These are phyloP conservation scores for Cystofilobasidium macerans DNA, from an alignment of 768 basidiomycete genomes.

Conservation along the genomic window DNA sequence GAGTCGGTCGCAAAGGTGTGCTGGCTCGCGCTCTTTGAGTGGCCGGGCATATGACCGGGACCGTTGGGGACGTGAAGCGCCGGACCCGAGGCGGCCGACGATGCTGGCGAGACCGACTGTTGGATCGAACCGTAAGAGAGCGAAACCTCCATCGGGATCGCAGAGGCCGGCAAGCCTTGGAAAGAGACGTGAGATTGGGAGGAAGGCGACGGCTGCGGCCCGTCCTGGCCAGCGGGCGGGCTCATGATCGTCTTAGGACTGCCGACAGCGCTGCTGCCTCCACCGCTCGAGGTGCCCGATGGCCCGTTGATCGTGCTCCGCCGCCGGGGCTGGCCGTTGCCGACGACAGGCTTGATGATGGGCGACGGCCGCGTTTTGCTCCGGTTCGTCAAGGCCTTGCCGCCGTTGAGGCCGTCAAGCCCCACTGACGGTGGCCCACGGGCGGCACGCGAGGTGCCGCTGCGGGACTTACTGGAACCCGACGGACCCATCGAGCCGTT, in stretches of 20 bases:
- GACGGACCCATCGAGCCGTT: conserved; percentile 1
- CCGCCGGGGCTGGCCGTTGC: not conserved
- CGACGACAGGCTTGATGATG: conserved; percentile 15
- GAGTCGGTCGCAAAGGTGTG: conserved; percentile 33
- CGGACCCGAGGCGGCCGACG: conserved; percentile 36
- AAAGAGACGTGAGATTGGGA: not conserved
- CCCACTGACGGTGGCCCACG: not conserved
- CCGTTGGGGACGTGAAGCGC: conserved; percentile 33
- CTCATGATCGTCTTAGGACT: not conserved
- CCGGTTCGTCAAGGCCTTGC: not conserved
- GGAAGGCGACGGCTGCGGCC: not conserved
- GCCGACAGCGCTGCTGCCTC: not conserved
- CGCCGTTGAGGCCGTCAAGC: not conserved
- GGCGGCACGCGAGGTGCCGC: no score
- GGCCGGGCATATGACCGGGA: no score
- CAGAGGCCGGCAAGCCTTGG: not conserved
- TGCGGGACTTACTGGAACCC: no score
- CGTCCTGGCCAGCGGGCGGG: not conserved
- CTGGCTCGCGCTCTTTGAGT: no score
- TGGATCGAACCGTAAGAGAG: not conserved
- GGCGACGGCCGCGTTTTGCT: conserved; percentile 13
- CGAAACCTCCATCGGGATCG: conserved; percentile 2
- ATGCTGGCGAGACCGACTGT: conserved; percentile 20
- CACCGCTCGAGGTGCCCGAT: not conserved
- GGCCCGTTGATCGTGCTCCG: conserved; percentile 13